Conservation (phyloP, 306 rosid genomes). For the Boehmeria nivea region DNA sequence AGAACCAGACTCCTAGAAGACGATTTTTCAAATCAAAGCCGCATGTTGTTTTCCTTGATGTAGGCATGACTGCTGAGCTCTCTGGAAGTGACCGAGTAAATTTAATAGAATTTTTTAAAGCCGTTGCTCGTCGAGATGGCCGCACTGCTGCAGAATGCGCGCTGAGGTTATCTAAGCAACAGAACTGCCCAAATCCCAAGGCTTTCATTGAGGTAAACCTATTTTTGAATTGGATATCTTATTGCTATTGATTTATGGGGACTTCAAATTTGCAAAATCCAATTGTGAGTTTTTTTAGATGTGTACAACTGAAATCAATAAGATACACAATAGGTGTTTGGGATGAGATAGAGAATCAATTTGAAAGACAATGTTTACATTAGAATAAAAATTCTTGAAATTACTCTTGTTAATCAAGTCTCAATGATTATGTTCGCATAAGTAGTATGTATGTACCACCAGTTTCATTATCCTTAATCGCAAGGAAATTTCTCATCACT, state of each 20-base stretch:
- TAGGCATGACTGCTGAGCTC: slow-evolving; percentile 99
- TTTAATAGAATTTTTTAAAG: slow-evolving; percentile 84
- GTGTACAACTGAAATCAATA: too few species aligned
- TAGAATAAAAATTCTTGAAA: too few species aligned
- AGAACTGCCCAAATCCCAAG: slow-evolving; percentile 92
- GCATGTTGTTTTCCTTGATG: slow-evolving; percentile 95
- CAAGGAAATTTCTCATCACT: too few species aligned
- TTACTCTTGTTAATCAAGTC: too few species aligned
- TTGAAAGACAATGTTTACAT: too few species aligned
- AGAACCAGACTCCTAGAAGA: slow-evolving; percentile 52
- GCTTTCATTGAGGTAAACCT: slow-evolving; percentile 77
- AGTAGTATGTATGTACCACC: too few species aligned
- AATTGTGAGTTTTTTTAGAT: background rate
- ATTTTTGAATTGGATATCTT: slow-evolving; percentile 11
- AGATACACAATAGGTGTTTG: too few species aligned
- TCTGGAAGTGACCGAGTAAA: slow-evolving; percentile 80
- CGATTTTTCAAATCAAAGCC: slow-evolving; percentile 92
- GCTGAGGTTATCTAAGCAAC: slow-evolving; percentile 76
- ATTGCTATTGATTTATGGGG: too few species aligned
- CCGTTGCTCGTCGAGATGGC: slow-evolving; percentile 94
- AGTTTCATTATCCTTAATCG: background rate
- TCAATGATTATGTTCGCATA: too few species aligned
- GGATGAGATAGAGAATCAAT: too few species aligned
- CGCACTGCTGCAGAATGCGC: slow-evolving; percentile 82
- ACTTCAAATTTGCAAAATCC: background rate